Base-by-base conservation (phyloP, 257 asterid species). In the Jacaranda copaia region DNA sequence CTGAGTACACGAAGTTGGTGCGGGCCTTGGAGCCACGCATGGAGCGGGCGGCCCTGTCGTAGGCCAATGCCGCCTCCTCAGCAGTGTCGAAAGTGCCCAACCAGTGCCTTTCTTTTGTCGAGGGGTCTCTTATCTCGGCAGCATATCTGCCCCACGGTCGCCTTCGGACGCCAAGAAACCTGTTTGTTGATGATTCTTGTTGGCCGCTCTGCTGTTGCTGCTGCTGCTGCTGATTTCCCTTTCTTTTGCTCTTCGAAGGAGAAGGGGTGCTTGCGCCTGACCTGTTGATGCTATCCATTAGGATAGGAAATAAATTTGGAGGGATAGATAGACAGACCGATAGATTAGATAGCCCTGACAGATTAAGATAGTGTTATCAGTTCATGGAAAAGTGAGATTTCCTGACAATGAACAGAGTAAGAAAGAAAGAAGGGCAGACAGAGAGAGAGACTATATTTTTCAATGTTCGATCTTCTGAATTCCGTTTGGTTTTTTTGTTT, bases 141-240 rank as follows among this genome's bases (percentile, higher is more conserved):
- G 98, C 98, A 52, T 93, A 93, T 53, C 98, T 53, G 32, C 98
- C 98, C 98, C 98, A 91, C 0, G 98, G 98, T 72, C 98, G 87
- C 59, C 97, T 68, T 49, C 98, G 51, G 1, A 93, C 98, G 0
- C 98, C 98, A 0, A 93, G 89, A 57, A 85, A 93, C 79, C 96
- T 56, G 84, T 66, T 82, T 36, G 81, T 59, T 1, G 84, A 42
- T 7, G 87, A 16, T 15, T 81, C 84, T 9, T 77, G 74, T 52
- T 59, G 74, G 40, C 32, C 32, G 32, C 72, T 61, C 43, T 62
- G 77, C 55, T 68, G 73, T 36, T 73, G 67, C 32, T 25, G 25
- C 15, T 16, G 61, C 3, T 55, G 32, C 15, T 16, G 61, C 3
- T 55, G 32, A 19, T 13, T 60, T 8, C 81, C 80, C 72, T 83